Percentiles rank a stretch among this genome's conserved stretches.
phyloP scores from a whole-genome alignment of 805 yeast species.

The Lipomyces chichibuensis region DNA sequence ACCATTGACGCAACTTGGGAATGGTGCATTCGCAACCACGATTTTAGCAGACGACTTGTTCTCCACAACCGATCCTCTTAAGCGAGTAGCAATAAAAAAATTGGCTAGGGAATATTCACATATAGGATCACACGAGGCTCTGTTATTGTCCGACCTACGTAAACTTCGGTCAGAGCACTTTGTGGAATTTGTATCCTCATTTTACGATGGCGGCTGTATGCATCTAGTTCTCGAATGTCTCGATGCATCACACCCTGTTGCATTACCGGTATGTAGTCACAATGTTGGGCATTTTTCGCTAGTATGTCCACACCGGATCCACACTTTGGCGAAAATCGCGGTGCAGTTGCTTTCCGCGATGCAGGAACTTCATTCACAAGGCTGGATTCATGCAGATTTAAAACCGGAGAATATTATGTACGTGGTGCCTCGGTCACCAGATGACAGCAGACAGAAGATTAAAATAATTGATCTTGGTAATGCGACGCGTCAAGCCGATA shows the following conservation, averaged over 20 bases:
- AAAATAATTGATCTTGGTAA: conserved; percentile 39
- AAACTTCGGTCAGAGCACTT: conserved; percentile 11
- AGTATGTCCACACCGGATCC: conserved; percentile 27
- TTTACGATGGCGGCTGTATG: conserved; percentile 10
- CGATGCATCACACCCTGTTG: conserved; percentile 14
- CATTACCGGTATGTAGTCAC: conserved; percentile 31
- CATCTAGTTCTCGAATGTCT: conserved; percentile 29
- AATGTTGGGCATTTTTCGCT: conserved; percentile 14
- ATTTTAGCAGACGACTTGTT: conserved; percentile 22
- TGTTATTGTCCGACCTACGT: conserved; percentile 19
- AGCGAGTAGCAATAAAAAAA: conserved; percentile 28
- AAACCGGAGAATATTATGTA: conserved; percentile 38
- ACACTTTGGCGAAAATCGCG: conserved; percentile 36
- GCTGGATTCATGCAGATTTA: conserved; percentile 38
- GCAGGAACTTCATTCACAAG: conserved; percentile 33
- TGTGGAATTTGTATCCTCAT: conserved; percentile 11
- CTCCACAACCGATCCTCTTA: conserved; percentile 5
- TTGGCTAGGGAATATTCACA: conserved; percentile 1
- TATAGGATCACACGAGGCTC: conserved; percentile 25
- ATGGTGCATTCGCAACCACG: conserved; percentile 31
- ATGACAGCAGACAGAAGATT: conserved; percentile 10
- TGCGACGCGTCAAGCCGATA: conserved; percentile 22
- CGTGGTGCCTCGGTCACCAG: not conserved
- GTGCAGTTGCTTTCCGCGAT: conserved; percentile 35
- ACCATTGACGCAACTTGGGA: conserved; percentile 17